Conservation (phyloP, 352 stramenopile genomes). For the Salisapilia sapeloensis region DNA sequence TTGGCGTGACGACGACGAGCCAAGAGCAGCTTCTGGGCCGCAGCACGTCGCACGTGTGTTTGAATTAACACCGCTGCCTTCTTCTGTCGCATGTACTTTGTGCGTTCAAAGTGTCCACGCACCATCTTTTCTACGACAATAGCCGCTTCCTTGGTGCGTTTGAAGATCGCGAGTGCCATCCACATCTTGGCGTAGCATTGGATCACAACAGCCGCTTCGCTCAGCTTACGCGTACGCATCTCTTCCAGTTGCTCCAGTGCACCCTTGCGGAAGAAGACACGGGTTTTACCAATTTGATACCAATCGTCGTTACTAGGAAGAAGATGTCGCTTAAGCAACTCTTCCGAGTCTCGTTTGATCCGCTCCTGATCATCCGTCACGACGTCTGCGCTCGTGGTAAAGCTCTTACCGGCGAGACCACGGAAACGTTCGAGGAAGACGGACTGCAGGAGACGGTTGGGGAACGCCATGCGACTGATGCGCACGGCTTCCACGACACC, state of each 20-base stretch:
- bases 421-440: slow-evolving; percentile 78
- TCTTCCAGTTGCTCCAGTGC: slow-evolving; percentile 85
- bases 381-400: slow-evolving; percentile 4
- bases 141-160: slow-evolving; percentile 26
- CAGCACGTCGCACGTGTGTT: slow-evolving; percentile 36
- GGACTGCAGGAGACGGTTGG: slow-evolving; percentile 89
- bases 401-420: slow-evolving; percentile 16
- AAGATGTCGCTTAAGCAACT: slow-evolving; percentile 39
- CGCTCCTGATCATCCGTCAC: slow-evolving; percentile 20
- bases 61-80: slow-evolving; percentile 41
- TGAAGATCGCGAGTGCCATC: slow-evolving; percentile 47
- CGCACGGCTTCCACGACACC: slow-evolving; percentile 97
- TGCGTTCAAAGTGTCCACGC: slow-evolving; percentile 19
- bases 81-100: slow-evolving; percentile 47
- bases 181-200: slow-evolving; percentile 74
- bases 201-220: slow-evolving; percentile 57
- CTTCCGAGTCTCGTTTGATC: slow-evolving; percentile 18
- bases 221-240: slow-evolving; percentile 58
- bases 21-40: slow-evolving; percentile 37
- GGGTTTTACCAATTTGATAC: slow-evolving; percentile 84
- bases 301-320: slow-evolving; percentile 36
- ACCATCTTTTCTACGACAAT: slow-evolving; percentile 42
- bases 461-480: slow-evolving; percentile 96
- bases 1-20: slow-evolving; percentile 42
- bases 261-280: slow-evolving; percentile 87